Percentiles rank a stretch among this genome's conserved stretches.
Conservation (phyloP, 73 alveolate species). For the Breviolum minutum region DNA sequence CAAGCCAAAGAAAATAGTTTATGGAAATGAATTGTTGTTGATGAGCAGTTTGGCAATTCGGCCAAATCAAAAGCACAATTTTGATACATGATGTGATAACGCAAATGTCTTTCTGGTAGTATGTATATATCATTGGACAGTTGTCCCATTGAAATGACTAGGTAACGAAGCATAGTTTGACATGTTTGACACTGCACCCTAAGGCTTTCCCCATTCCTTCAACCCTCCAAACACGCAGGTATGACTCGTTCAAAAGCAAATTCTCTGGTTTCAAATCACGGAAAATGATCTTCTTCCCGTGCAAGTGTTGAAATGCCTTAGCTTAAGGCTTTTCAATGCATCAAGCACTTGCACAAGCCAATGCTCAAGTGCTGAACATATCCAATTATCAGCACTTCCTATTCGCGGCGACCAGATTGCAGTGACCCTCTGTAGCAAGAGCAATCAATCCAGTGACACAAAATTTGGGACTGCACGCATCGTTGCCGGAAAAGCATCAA, state of each 20-base stretch:
- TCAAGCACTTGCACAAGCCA: too few relatives aligned
- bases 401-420: not conserved
- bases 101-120: too few relatives aligned
- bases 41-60: too few relatives aligned
- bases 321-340: not conserved
- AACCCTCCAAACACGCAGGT: not conserved
- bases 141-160: not conserved
- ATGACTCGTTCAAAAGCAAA: conserved; percentile 40
- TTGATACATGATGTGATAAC: too few relatives aligned
- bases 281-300: conserved; percentile 67
- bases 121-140: too few relatives aligned
- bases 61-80: too few relatives aligned
- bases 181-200: not conserved
- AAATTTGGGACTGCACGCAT: too few relatives aligned
- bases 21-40: too few relatives aligned
- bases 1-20: too few relatives aligned
- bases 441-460: too few relatives aligned
- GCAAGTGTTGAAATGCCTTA: conserved; percentile 69
- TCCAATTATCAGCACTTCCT: not conserved
- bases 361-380: not conserved
- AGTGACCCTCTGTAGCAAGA: not conserved
- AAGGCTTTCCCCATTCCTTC: not conserved
- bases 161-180: not conserved
- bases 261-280: conserved; percentile 79
- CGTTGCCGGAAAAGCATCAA: too few relatives aligned